Conservation (phyloP, 208 protist genomes). For the Trypanosoma boissoni region DNA sequence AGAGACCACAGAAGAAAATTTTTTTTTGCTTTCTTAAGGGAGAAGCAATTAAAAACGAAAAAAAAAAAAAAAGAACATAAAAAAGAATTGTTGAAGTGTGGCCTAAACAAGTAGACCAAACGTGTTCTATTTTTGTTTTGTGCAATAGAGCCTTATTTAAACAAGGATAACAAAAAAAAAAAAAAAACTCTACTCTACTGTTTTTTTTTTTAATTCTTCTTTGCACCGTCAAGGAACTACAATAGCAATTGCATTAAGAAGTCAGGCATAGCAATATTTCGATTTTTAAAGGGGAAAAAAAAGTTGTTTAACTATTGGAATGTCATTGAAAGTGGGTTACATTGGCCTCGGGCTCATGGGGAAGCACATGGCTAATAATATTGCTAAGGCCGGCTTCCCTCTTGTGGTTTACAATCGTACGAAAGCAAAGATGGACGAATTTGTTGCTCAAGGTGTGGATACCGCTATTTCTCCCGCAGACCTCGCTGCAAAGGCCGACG, state of each 20-base stretch:
- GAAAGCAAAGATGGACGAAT: constrained; percentile 63
- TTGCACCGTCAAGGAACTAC: background rate
- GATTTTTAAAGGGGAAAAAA: too few species aligned
- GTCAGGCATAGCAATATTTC: too few species aligned
- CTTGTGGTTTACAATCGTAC: constrained; percentile 90
- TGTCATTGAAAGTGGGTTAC: constrained; percentile 81
- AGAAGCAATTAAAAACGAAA: background rate
- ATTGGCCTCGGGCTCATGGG: constrained; percentile 95
- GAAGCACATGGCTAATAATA: constrained; percentile 87
- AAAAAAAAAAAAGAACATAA: background rate
- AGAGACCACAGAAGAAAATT: constrained; percentile 20
- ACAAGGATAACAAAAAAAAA: too few species aligned
- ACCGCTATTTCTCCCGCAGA: constrained; percentile 69
- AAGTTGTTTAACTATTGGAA: constrained; percentile 1
- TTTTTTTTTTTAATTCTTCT: constrained; percentile 17
- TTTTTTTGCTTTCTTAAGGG: constrained; percentile 42
- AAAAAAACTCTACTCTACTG: too few species aligned
- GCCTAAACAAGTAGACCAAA: background rate
- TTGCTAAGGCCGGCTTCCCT: constrained; percentile 86
- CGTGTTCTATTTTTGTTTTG: background rate
- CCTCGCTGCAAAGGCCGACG: constrained; percentile 74
- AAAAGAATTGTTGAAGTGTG: background rate
- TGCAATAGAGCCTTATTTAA: background rate
- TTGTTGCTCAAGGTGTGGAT: constrained; percentile 74
- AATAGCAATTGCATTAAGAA: background rate